phyloP scores from a whole-genome alignment of 2,329 filamentous ascomycete genomes.

The Davidsoniella australis region DNA sequence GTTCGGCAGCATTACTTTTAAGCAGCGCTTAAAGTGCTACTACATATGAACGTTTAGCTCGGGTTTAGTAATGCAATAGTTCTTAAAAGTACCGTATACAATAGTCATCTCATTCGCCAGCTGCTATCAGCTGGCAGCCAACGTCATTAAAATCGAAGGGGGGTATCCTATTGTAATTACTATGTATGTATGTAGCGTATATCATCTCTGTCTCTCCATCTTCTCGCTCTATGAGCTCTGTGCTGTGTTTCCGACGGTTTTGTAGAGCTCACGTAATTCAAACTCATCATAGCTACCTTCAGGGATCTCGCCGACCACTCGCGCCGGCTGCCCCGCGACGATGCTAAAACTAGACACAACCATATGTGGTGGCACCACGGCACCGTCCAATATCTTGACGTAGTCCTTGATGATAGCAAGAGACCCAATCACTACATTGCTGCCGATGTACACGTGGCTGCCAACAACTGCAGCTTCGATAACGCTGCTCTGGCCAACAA shows the following conservation, averaged over 20 bases:
- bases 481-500: slow-evolving; percentile 57
- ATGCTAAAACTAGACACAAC: slow-evolving; percentile 85
- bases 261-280: slow-evolving; percentile 47
- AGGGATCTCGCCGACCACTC: slow-evolving; percentile 65
- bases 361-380: slow-evolving; percentile 73
- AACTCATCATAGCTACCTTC: slow-evolving; percentile 51
- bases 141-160: background rate
- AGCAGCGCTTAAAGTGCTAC: no score
- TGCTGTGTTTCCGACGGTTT: slow-evolving; percentile 42
- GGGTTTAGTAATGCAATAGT: no score
- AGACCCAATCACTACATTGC: slow-evolving; percentile 59
- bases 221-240: slow-evolving; percentile 14
- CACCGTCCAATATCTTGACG: slow-evolving; percentile 69
- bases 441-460: slow-evolving; percentile 72
- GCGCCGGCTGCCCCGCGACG: slow-evolving; percentile 67
- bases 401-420: slow-evolving; percentile 91
- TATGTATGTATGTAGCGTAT: no score
- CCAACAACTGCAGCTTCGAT: slow-evolving; percentile 73
- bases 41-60: no score
- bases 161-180: slow-evolving; percentile 1
- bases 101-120: background rate
- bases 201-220: background rate
- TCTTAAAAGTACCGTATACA: background rate
- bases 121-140: background rate
- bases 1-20: no score